phyloP scores from a whole-genome alignment of 2,329 filamentous ascomycete genomes.

The Colletotrichum sp. region DNA sequence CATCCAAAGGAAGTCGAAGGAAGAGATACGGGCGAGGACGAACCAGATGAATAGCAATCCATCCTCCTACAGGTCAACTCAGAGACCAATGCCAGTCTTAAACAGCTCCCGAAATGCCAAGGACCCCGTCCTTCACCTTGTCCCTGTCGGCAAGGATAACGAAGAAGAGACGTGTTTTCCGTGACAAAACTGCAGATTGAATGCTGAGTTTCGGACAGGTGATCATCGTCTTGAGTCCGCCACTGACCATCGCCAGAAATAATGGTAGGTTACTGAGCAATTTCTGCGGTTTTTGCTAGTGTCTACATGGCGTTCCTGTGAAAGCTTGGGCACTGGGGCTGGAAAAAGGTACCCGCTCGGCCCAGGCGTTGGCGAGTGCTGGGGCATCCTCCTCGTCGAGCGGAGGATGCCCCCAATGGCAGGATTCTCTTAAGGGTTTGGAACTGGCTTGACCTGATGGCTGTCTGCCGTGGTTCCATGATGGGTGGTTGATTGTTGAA shows the following conservation, averaged over 20 bases:
- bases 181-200: conserved; percentile 59
- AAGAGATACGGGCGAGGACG: no score
- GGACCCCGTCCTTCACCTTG: conserved; percentile 69
- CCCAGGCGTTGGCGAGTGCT: no score
- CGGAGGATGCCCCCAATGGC: no score
- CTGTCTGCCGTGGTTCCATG: no score
- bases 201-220: conserved; percentile 38
- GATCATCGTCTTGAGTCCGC: conserved; percentile 39
- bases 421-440: no score
- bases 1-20: no score
- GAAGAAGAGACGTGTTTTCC: conserved; percentile 71
- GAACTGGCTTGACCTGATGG: no score
- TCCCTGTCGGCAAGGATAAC: conserved; percentile 72
- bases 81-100: no score
- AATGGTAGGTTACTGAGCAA: background rate
- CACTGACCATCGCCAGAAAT: background rate
- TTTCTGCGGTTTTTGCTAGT: background rate
- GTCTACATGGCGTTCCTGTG: conserved; percentile 10
- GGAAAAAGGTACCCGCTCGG: no score
- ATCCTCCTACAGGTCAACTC: fast-evolving
- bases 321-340: conserved; percentile 28
- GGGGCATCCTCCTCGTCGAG: no score
- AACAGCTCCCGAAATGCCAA: conserved; percentile 38
- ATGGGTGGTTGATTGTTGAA: fast-evolving
- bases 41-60: no score